These are phyloP conservation scores for Cordyceps cicadae DNA, from an alignment of 2,329 filamentous ascomycete genomes.

Conservation along the genomic window DNA sequence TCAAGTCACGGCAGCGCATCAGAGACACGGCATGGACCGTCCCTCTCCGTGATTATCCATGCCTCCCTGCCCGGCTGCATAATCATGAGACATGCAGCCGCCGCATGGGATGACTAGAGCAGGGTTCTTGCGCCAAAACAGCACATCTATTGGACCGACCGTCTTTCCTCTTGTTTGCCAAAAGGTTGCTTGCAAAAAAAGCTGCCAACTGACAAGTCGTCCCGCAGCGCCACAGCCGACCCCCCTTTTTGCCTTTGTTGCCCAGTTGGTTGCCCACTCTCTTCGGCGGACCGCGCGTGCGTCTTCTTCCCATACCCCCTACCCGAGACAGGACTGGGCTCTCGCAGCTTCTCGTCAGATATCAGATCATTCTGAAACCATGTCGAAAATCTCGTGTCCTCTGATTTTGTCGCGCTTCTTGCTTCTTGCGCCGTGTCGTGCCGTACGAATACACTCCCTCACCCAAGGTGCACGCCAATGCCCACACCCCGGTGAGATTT, in stretches of 20 bases:
- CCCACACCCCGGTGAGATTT: neutral
- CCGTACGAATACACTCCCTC: neutral
- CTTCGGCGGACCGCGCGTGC: too few relatives aligned
- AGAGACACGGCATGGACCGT: slow-evolving; percentile 11
- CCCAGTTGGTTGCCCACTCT: too few relatives aligned
- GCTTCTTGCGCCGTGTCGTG: neutral
- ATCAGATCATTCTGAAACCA: neutral
- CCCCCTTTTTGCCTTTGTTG: neutral
- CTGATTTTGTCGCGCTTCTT: neutral
- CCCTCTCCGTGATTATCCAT: neutral
- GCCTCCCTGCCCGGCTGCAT: neutral
- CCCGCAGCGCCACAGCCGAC: neutral
- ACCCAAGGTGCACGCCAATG: neutral
- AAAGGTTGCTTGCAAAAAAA: neutral
- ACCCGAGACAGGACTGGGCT: neutral
- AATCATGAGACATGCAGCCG: slow-evolving; percentile 5
- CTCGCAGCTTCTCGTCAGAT: neutral
- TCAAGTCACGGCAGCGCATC: neutral
- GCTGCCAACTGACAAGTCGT: neutral
- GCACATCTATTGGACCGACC: neutral
- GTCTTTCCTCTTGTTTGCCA: neutral
- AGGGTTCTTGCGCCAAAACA: neutral
- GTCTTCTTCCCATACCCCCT: neutral
- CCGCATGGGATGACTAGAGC: neutral
- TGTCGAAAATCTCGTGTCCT: neutral